phyloP scores from a whole-genome alignment of 192 early-diverging fungal genomes.

The Gigaspora rosea region DNA sequence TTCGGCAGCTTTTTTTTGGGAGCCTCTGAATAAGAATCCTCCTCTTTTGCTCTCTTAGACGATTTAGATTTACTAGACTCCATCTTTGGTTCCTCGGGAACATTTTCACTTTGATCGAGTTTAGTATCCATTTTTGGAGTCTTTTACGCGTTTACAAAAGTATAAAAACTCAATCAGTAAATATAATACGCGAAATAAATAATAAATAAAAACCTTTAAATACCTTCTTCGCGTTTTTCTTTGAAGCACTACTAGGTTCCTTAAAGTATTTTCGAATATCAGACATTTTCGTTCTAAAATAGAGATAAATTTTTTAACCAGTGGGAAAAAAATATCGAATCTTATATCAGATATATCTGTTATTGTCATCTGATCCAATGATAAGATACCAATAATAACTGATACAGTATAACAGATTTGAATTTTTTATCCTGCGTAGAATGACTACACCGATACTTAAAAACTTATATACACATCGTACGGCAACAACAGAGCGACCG shows the following conservation, averaged over 20 bases:
- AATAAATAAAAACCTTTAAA: background rate
- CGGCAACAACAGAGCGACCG: conserved; percentile 39
- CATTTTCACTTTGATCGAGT: too few relatives aligned
- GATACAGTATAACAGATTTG: too few relatives aligned
- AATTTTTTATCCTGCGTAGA: too few relatives aligned
- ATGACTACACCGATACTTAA: background rate
- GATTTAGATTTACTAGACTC: background rate
- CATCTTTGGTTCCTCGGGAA: too few relatives aligned
- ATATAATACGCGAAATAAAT: background rate
- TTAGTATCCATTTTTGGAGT: too few relatives aligned
- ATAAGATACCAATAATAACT: too few relatives aligned
- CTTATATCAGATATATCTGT: too few relatives aligned
- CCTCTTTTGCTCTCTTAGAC: background rate
- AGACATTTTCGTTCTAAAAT: background rate
- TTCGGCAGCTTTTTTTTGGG: conserved; percentile 28
- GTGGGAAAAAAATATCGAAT: too few relatives aligned
- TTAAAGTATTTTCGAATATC: background rate
- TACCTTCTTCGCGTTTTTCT: background rate
- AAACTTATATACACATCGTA: conserved; percentile 40
- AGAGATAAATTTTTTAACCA: too few relatives aligned
- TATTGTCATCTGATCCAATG: too few relatives aligned
- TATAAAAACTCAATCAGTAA: background rate
- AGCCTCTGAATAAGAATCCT: background rate
- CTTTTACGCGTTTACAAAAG: background rate
- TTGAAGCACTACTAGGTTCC: background rate